Percentiles rank a stretch among this genome's conserved stretches.
phyloP scores from a whole-genome alignment of 73 alveolate genomes.

The Tetrahymena elliotti region DNA sequence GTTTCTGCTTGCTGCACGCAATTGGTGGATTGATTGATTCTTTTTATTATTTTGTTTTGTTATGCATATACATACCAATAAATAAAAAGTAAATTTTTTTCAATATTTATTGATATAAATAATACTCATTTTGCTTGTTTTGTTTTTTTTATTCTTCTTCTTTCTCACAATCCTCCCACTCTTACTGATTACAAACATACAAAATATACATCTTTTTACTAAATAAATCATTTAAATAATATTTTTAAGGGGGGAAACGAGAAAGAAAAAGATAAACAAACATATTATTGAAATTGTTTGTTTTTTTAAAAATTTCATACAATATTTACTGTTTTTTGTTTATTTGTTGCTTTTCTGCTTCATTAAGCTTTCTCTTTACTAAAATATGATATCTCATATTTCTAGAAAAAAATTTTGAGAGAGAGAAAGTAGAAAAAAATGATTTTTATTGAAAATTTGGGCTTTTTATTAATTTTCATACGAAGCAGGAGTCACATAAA shows the following conservation, averaged over 20 bases:
- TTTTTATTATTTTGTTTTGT: background rate
- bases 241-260: background rate
- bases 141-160: background rate
- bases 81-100: background rate
- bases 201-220: background rate
- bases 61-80: background rate
- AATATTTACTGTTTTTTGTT: background rate
- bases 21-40: background rate
- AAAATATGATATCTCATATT: too few relatives aligned
- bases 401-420: background rate
- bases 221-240: background rate
- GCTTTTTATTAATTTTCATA: background rate
- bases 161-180: background rate
- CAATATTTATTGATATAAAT: background rate
- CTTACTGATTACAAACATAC: background rate
- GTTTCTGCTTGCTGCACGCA: background rate
- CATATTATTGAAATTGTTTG: background rate
- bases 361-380: background rate
- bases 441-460: background rate
- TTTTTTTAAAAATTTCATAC: background rate
- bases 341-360: background rate
- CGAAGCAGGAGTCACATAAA: background rate
- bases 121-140: background rate
- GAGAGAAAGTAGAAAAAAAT: background rate
- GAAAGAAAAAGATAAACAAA: background rate